Evolutionary conservation across 1,284 basidiomycete genomes (phyloP).

Genomic region (Pseudozyma thailandica): DNA sequence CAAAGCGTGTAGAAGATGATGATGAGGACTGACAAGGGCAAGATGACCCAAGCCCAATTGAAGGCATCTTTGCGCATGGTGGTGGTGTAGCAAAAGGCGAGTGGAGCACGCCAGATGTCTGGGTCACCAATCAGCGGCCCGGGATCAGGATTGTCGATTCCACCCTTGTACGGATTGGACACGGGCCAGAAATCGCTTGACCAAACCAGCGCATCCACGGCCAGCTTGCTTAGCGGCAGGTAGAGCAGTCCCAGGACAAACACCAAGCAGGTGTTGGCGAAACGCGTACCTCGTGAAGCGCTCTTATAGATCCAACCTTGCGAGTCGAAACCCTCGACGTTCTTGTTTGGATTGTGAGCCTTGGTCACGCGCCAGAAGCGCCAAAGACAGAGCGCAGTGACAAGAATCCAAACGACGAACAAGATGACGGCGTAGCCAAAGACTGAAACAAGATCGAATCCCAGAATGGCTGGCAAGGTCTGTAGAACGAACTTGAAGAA

Average conservation of each 20-base stretch:
- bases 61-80: slow-evolving; percentile 77
- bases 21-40: slow-evolving; percentile 74
- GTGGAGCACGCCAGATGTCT: slow-evolving; percentile 71
- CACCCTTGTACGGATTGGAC: slow-evolving; percentile 75
- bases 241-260: slow-evolving; percentile 56
- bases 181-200: slow-evolving; percentile 62
- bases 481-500: slow-evolving; percentile 44
- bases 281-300: slow-evolving; percentile 50
- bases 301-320: slow-evolving; percentile 59
- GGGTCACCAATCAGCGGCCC: slow-evolving; percentile 72
- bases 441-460: slow-evolving; percentile 59
- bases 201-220: slow-evolving; percentile 62
- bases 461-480: slow-evolving; percentile 54
- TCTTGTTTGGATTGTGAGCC: slow-evolving; percentile 55
- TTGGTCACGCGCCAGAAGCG: slow-evolving; percentile 56
- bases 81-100: slow-evolving; percentile 78
- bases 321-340: slow-evolving; percentile 57
- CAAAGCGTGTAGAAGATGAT: slow-evolving; percentile 76
- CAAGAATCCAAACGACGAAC: slow-evolving; percentile 48
- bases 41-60: slow-evolving; percentile 77
- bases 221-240: slow-evolving; percentile 62
- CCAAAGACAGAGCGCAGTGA: slow-evolving; percentile 44
- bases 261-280: slow-evolving; percentile 55
- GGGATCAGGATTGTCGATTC: slow-evolving; percentile 66
- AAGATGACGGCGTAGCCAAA: slow-evolving; percentile 59